phyloP scores from a whole-genome alignment of 306 rosid genomes.

The Comarum palustre region DNA sequence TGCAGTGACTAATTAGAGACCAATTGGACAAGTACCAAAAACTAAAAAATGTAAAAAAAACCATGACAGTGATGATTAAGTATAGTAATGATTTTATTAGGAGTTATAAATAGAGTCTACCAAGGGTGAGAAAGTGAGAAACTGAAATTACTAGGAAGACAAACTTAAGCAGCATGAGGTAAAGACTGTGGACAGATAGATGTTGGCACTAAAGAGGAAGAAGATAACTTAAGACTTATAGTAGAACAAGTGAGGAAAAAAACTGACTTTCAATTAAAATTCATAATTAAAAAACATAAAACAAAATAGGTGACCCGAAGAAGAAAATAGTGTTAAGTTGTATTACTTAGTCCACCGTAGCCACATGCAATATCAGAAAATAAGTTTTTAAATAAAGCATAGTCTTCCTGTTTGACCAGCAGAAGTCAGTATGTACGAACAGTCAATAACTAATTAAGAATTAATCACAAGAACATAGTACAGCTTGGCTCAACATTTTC shows the following conservation, averaged over 20 bases:
- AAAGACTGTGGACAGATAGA: not conserved
- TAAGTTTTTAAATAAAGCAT: not conserved
- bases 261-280: not conserved
- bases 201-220: not conserved
- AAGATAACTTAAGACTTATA: not conserved
- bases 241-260: not conserved
- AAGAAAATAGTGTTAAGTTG: not conserved
- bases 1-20: not conserved
- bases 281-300: not conserved
- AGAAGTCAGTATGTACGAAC: not conserved
- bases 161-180: not conserved
- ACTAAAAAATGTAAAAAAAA: not conserved
- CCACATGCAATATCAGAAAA: not conserved
- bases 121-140: not conserved
- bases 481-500: not conserved
- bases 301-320: not conserved
- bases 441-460: not conserved
- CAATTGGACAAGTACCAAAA: not conserved
- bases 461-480: not conserved
- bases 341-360: not conserved
- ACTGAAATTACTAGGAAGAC: not conserved
- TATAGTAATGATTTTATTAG: not conserved
- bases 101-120: not conserved
- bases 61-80: not conserved
- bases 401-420: not conserved